Evolutionary conservation across 768 basidiomycete genomes (phyloP), one percentile per base, ranked within the genome.

Genomic region (Nevesoporus exiguus): DNA sequence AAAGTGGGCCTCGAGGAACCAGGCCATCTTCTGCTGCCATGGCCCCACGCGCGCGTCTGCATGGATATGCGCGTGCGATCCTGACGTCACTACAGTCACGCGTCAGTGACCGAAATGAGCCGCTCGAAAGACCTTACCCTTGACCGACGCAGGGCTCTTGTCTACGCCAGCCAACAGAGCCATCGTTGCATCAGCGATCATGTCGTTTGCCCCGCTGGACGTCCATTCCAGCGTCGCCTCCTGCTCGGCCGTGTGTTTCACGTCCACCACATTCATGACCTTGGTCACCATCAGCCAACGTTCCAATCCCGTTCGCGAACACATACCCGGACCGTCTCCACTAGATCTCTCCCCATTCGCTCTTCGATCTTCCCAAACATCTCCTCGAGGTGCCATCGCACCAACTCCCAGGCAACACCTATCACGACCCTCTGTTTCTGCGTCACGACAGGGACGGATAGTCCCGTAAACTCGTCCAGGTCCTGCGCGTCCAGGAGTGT

Each of bases 301-400:
- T 52, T 13, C 10, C 2, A 25, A 5, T n/a, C 7, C 51, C 10
- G 13, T 13, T 57, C 46, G 49, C 27, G 40, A 45, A 27, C 3
- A 54, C 85, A 49, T 59, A 91, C 90, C 68, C 88, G 74, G 77
- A 88, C 81, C 13, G 81, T 84, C 11, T 76, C 87, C n/a, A n/a
- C n/a, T n/a, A n/a, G n/a, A n/a, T n/a, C n/a, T n/a, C n/a, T n/a
- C n/a, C n/a, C n/a, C 19, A 77, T 48, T 0, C 85, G 84, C 45
- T 88, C 85, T 51, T 88, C 83, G 1, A 93, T 79, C 40, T 74
- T 80, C 11, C 93, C 93, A 67, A 86, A 95, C 90, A 95, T 95
- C 3, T 93, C 94, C 70, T 96, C 93, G 49, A 98, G 70, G 71
- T 98, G 94, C 95, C 96, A 98, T 58, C 85, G 77, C n/a, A 98